Evolutionary conservation across 148 eudicot species (phyloP).

Genomic region (Spergularia bocconei): DNA sequence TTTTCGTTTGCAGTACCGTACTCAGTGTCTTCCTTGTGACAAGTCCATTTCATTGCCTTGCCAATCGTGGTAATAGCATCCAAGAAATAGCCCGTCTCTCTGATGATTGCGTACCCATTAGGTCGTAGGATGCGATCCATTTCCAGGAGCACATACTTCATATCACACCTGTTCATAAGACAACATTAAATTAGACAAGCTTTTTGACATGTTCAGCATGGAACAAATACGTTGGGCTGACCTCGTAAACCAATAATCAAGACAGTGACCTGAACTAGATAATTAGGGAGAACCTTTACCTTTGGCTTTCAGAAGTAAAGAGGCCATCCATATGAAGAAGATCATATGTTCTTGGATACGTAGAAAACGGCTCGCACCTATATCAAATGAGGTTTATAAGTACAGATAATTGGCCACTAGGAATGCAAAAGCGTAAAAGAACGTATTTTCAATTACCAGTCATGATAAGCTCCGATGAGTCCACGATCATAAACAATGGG

Average conservation of each 20-base stretch:
- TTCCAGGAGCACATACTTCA: constrained; percentile 83
- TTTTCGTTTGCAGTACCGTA: constrained; percentile 55
- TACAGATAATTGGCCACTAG: neutral
- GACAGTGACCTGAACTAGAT: neutral
- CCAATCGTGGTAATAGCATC: constrained; percentile 53
- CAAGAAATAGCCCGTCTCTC: constrained; percentile 63
- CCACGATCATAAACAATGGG: constrained; percentile 85
- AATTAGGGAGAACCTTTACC: constrained; percentile 35
- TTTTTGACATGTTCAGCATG: neutral
- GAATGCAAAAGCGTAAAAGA: neutral
- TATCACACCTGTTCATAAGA: constrained; percentile 61
- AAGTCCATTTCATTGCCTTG: constrained; percentile 83
- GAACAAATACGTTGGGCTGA: neutral
- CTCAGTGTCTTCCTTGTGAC: constrained; percentile 69
- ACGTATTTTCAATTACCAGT: constrained; percentile 53
- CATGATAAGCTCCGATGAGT: constrained; percentile 84
- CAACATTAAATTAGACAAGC: constrained; percentile 1
- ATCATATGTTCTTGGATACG: constrained; percentile 96
- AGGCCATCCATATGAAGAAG: constrained; percentile 82
- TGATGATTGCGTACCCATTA: constrained; percentile 64
- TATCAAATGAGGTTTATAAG: neutral
- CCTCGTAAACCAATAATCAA: neutral
- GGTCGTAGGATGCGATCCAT: constrained; percentile 97
- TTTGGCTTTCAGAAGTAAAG: constrained; percentile 86
- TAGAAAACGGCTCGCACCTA: constrained; percentile 99